These are phyloP conservation scores for Polytolypa hystricis DNA, from an alignment of 2,329 filamentous ascomycete species.

Conservation along the genomic window DNA sequence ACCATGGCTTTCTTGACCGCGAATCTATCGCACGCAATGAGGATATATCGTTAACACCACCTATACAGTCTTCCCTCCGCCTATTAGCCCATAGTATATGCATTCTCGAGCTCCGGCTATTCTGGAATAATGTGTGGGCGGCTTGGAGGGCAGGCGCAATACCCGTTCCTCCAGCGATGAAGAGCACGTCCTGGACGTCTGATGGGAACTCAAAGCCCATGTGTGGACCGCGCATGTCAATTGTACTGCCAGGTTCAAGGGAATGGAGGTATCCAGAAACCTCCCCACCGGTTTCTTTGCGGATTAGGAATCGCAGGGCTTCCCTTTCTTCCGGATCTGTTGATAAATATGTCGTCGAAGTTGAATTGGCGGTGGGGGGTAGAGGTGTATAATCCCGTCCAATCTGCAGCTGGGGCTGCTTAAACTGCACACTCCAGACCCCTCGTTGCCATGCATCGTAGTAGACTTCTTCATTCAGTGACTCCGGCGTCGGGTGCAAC, in stretches of 20 bases:
- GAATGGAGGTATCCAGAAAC: slow-evolving; percentile 70
- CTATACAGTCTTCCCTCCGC: slow-evolving; percentile 52
- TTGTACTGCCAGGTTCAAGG: slow-evolving; percentile 48
- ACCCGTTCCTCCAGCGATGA: slow-evolving; percentile 85
- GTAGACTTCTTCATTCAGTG: slow-evolving; percentile 27
- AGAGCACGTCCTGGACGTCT: slow-evolving; percentile 53
- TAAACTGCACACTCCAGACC: slow-evolving; percentile 83
- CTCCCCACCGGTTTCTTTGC: slow-evolving; percentile 69
- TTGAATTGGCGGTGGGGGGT: slow-evolving; percentile 38
- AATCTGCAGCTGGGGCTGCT: slow-evolving; percentile 90
- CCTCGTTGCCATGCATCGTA: slow-evolving; percentile 47
- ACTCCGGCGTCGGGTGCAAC: slow-evolving; percentile 16
- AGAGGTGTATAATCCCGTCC: slow-evolving; percentile 84
- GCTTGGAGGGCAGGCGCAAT: slow-evolving; percentile 83
- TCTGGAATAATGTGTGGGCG: slow-evolving; percentile 46
- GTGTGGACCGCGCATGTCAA: slow-evolving; percentile 72
- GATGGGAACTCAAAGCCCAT: slow-evolving; percentile 53
- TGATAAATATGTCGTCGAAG: slow-evolving; percentile 13
- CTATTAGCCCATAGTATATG: slow-evolving; percentile 77
- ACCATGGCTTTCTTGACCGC: slow-evolving; percentile 20
- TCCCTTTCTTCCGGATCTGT: slow-evolving; percentile 22
- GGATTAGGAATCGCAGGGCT: slow-evolving; percentile 61
- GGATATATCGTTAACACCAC: slow-evolving; percentile 44
- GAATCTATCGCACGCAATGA: slow-evolving; percentile 8
- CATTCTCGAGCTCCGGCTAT: slow-evolving; percentile 38